Evolutionary conservation across 2,329 filamentous ascomycete species (phyloP).

Genomic region (Myriosclerotinia curreyana): DNA sequence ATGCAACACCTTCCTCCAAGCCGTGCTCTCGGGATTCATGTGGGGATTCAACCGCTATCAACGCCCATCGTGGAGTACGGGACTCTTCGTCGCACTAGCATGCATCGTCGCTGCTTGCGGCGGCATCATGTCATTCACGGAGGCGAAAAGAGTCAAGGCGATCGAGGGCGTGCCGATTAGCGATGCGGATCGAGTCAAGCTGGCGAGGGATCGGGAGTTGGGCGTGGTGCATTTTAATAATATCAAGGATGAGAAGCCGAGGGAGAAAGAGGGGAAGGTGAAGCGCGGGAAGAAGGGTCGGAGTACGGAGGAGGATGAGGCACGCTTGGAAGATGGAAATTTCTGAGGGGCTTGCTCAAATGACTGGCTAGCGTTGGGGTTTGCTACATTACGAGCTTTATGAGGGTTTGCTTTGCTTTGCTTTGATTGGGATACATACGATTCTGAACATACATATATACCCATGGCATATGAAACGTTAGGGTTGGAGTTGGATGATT

Average conservation of each 20-base stretch:
- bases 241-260: conserved; percentile 51
- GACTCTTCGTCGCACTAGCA: conserved; percentile 72
- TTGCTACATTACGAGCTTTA: neutral
- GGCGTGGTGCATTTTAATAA: conserved; percentile 60
- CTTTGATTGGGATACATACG: neutral
- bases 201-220: conserved; percentile 52
- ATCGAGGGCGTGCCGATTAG: conserved; percentile 68
- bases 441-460: neutral
- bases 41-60: conserved; percentile 72
- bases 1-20: conserved; percentile 75
- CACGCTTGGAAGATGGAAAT: neutral
- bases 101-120: conserved; percentile 66
- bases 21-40: conserved; percentile 73
- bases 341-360: neutral
- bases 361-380: neutral
- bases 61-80: conserved; percentile 76
- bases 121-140: conserved; percentile 66
- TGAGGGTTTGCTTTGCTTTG: neutral
- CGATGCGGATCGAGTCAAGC: conserved; percentile 50
- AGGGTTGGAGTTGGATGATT: neutral
- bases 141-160: conserved; percentile 68
- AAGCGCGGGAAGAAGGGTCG: conserved; percentile 19
- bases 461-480: neutral
- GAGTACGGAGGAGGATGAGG: neutral
- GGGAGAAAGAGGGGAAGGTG: conserved; percentile 41